These are phyloP conservation scores for Talaromyces sp. DNA, from an alignment of 2,329 filamentous ascomycete species.

Conservation along the genomic window DNA sequence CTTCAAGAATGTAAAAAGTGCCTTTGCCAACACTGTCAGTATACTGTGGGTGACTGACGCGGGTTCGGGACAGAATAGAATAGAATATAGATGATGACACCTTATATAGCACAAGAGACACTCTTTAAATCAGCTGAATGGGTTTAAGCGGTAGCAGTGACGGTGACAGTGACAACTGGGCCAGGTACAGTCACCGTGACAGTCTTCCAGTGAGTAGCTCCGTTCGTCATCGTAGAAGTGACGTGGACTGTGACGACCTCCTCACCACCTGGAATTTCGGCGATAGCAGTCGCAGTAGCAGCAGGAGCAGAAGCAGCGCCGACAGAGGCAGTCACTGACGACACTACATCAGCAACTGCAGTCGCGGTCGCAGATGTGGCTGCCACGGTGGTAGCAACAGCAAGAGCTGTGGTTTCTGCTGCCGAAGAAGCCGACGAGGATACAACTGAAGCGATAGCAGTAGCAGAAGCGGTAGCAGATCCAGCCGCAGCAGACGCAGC, in stretches of 20 bases:
- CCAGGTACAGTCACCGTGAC: slow-evolving; percentile 5
- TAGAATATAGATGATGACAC: not conserved
- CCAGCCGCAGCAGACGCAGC: not conserved
- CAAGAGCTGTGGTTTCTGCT: not conserved
- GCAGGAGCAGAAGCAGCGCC: not conserved
- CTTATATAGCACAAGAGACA: not conserved
- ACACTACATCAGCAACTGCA: not conserved
- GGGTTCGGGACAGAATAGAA: not conserved
- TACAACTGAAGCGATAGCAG: not conserved
- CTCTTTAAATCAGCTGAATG: no score
- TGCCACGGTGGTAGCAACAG: not conserved
- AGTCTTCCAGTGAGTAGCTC: not conserved
- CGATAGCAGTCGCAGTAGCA: not conserved
- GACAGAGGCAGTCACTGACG: not conserved
- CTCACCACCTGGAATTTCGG: not conserved
- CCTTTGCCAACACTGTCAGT: not conserved
- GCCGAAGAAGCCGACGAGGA: not conserved
- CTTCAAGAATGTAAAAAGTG: not conserved
- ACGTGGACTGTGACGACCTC: not conserved
- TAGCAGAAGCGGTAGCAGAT: not conserved
- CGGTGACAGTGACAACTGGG: not conserved
- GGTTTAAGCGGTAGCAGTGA: not conserved
- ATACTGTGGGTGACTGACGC: not conserved
- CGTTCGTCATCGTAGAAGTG: not conserved
- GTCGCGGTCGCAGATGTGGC: not conserved